These are phyloP conservation scores for Neospermospora avenae DNA, from an alignment of 2,329 filamentous ascomycete genomes.

Conservation along the genomic window DNA sequence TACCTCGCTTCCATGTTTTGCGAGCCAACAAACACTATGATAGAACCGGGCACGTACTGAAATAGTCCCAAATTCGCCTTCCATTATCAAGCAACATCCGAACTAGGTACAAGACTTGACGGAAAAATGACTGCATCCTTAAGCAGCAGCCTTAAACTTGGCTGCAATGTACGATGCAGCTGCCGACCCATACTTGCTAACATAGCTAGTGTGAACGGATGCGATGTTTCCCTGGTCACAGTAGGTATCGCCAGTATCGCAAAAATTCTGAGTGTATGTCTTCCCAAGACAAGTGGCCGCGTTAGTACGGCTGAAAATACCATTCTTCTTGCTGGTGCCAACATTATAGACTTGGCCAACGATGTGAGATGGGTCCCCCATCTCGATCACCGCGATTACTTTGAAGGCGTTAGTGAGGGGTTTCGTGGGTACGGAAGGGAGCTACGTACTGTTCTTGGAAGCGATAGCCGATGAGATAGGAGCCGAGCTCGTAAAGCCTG, in stretches of 20 bases:
- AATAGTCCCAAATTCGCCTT: no score
- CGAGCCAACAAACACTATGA: no score
- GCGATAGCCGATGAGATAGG: background rate
- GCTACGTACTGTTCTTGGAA: background rate
- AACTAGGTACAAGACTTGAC: no score
- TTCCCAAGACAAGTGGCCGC: background rate
- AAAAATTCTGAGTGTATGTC: conserved; percentile 7
- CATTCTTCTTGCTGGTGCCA: conserved; percentile 22
- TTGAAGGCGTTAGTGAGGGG: background rate
- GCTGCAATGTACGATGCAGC: conserved; percentile 6
- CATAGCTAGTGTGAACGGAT: conserved; percentile 5
- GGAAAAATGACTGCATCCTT: no score
- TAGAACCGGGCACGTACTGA: no score
- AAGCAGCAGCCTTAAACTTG: background rate
- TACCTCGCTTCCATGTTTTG: no score
- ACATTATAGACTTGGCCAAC: conserved; percentile 29
- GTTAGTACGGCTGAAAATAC: background rate
- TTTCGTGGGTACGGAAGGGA: background rate
- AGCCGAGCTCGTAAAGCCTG: conserved; percentile 22
- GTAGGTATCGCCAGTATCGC: conserved; percentile 8
- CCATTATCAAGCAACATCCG: no score
- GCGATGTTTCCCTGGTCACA: conserved; percentile 8
- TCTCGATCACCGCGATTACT: background rate
- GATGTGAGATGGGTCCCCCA: conserved; percentile 35
- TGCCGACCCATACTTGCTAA: conserved; percentile 5